phyloP scores from a whole-genome alignment of 225 moss, liverwort and hornwort genomes.

The Sphagnum tenellum region DNA sequence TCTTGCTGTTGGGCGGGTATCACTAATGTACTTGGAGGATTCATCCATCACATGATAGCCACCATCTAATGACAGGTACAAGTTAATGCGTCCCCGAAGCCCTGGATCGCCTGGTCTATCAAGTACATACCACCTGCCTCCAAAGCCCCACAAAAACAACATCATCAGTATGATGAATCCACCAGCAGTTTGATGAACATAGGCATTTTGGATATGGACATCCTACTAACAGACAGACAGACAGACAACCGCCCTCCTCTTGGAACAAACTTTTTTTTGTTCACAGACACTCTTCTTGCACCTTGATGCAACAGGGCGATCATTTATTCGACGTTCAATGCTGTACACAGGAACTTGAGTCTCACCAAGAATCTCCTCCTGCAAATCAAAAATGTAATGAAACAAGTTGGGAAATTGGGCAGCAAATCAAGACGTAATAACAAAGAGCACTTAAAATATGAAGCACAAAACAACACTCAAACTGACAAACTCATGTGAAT shows the following conservation, averaged over 20 bases:
- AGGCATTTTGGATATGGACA: too few species aligned
- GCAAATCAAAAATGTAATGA: neutral
- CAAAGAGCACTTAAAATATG: too few species aligned
- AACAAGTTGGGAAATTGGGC: too few species aligned
- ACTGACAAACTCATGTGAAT: too few species aligned
- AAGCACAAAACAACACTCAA: too few species aligned
- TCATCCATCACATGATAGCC: conserved; percentile 96
- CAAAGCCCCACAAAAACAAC: neutral
- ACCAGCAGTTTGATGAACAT: too few species aligned
- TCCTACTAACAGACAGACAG: too few species aligned
- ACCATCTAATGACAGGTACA: conserved; percentile 78
- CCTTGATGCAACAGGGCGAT: conserved; percentile 73
- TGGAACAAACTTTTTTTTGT: too few species aligned
- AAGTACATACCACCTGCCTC: conserved; percentile 69
- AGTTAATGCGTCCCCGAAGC: conserved; percentile 62
- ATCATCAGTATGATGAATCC: too few species aligned
- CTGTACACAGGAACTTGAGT: conserved; percentile 51
- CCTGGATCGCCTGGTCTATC: conserved; percentile 56
- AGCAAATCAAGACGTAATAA: too few species aligned
- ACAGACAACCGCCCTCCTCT: too few species aligned
- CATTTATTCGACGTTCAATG: conserved; percentile 72
- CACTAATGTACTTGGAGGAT: conserved; percentile 63
- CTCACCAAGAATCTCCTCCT: conserved; percentile 76
- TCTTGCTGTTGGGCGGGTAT: conserved; percentile 65
- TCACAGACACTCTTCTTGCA: conserved; percentile 4